A percentile compares a stretch with the other conserved stretches of the same genome.
These are phyloP conservation scores for Epichloe bromicola DNA, from an alignment of 2,329 filamentous ascomycete species.

Conservation along the genomic window DNA sequence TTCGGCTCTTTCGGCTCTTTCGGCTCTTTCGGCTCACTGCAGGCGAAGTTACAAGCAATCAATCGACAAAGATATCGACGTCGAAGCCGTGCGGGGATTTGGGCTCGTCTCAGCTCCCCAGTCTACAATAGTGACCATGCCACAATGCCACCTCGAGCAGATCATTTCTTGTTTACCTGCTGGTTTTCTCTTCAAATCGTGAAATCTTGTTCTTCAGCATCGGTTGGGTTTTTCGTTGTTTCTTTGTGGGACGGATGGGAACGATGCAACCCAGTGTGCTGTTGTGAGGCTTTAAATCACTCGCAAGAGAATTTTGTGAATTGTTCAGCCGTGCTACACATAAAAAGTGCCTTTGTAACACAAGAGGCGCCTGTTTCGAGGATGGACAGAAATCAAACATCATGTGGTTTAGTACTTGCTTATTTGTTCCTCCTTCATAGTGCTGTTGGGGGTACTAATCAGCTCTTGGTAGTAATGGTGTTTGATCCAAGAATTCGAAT, in stretches of 20 bases:
- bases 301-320: too few species aligned
- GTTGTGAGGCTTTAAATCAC: too few species aligned
- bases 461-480: not conserved
- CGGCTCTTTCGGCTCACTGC: not conserved
- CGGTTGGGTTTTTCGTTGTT: too few species aligned
- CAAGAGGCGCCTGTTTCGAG: not conserved
- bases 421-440: not conserved
- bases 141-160: not conserved
- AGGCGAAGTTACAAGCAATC: not conserved
- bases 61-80: not conserved
- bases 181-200: not conserved
- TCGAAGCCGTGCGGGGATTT: slow-evolving; percentile 3
- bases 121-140: not conserved
- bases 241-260: too few species aligned
- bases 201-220: not conserved
- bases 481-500: not conserved
- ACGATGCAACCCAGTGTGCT: too few species aligned
- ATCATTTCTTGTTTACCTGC: not conserved
- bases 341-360: too few species aligned
- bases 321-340: too few species aligned
- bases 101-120: not conserved
- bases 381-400: not conserved
- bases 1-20: not conserved
- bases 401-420: not conserved
- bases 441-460: not conserved